Evolutionary conservation across 768 basidiomycete species (phyloP), one percentile per base, ranked within the genome.

Genomic region (Phanerochaete sordida): DNA sequence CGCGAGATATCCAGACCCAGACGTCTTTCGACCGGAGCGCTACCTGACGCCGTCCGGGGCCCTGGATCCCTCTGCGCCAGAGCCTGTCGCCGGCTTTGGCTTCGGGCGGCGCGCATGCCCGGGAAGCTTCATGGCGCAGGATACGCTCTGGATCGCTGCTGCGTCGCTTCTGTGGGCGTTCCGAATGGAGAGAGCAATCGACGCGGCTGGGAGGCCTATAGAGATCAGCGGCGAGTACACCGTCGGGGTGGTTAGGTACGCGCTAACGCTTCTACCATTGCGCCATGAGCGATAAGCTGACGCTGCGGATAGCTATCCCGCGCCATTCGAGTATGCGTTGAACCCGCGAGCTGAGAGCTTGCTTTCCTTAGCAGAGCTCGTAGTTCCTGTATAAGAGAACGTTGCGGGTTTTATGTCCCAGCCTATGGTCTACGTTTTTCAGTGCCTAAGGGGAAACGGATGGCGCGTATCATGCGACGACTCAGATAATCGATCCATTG

Each of bases 1-100:
- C 46, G 62, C 66, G 21, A 66, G 72, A 4, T 83, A 78, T 56
- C 61, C 70, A 1, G 64, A 79, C 44, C 79, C 82, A 3, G 65
- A 73, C 6, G 63, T 64, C 12, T 83, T 80, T 64, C 62, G 65
- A 1, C 82, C 80, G 12, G 74, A 75, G 21, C 71, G 80, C 13
- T 82, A 74, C 48, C 63, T 79, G 13, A 52, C 30, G n/a, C 56
- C 61, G 23, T 64, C 70, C 44, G 69, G 68, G 8, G 57, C 62
- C 28, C 50, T 66, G n/a, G 58, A 71, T 30, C 59, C 57, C 2
- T 56, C 47, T 7, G 57, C 70, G 12, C 57, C 53, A 1, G 61
- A 62, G 27, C 57, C 61, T 6, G 26, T 12, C 16, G 55, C 54
- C 30, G 53, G 28, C 9, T 64, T 64, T 26, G 62, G 62, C 3